Conservation (phyloP, 208 protist species). For the Phytomonas serpens region DNA sequence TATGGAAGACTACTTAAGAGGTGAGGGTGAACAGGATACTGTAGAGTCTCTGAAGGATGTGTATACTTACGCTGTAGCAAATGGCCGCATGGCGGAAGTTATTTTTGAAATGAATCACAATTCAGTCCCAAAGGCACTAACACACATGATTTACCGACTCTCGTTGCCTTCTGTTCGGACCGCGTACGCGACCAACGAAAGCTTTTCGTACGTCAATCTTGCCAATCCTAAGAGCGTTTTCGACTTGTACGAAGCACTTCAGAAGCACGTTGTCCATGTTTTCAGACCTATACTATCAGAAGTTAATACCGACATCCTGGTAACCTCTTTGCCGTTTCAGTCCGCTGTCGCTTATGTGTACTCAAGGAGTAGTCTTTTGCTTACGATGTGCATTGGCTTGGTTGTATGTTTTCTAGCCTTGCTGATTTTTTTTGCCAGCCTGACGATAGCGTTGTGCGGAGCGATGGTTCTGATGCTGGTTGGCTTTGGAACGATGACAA, state of each 20-base stretch:
- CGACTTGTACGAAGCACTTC: neutral
- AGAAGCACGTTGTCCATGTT: neutral
- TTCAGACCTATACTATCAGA: neutral
- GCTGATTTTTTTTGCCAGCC: conserved; percentile 30
- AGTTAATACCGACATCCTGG: neutral
- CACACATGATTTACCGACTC: neutral
- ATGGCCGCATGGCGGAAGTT: conserved; percentile 20
- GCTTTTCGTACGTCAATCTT: neutral
- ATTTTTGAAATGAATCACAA: conserved; percentile 14
- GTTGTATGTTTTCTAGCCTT: conserved; percentile 27
- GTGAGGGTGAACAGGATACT: neutral
- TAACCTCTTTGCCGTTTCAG: conserved; percentile 21
- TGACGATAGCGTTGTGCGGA: conserved; percentile 19
- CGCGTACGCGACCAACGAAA: neutral
- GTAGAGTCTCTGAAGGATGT: conserved; percentile 13
- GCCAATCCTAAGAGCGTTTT: neutral
- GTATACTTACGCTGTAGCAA: conserved; percentile 17
- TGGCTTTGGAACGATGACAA: conserved; percentile 33
- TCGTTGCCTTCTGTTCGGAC: neutral
- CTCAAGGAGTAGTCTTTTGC: conserved; percentile 31
- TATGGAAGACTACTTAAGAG: conserved; percentile 25
- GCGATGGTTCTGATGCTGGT: conserved; percentile 26
- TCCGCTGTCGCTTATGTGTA: conserved; percentile 18
- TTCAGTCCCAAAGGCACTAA: neutral
- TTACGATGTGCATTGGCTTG: conserved; percentile 35